Evolutionary conservation across 768 basidiomycete genomes (phyloP), one percentile per base, ranked within the genome.

Genomic region (Amanita phalloides): DNA sequence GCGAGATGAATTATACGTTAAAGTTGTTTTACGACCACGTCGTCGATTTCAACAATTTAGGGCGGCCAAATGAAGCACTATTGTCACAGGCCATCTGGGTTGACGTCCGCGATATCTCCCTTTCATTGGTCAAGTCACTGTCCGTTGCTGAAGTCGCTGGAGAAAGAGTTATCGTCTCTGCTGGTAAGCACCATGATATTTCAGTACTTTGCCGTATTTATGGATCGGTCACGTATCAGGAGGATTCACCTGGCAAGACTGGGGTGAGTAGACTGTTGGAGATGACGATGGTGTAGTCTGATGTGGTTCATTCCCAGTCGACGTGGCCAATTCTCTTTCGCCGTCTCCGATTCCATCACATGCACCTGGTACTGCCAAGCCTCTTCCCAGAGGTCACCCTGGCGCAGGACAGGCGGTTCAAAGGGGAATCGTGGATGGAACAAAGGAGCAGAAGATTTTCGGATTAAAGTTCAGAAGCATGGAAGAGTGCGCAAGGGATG

Each of bases 401-500:
- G 42, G 23, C 11, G 43, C 49, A 26, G 44, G 52, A 3, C 39
- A 53, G 14, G 10, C 21, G 1, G 36, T 35, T 14, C 14, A 6
- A 32, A 47, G 5, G 14, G 13, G 36, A 3, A 6, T 6, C 0
- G 30, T 25, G 8, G 52, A 53, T 8, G 42, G n/a, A 17, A 14
- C 3, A 5, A 53, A 53, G 36, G 52, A 25, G 36, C 8, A 53
- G 26, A 30, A 28, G 26, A 42, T 53, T 14, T 21, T 53, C 7
- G 52, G 45, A 26, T 30, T 47, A n/a, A 43, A 33, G 14, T 53
- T 28, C 23, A 32, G 25, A 45, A 10, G 20, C 4, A 53, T 38
- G 52, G 52, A 48, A 61, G 37, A 53, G 7, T n/a, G 14, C 6
- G 14, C 52, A 6, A 46, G 45, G 20, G 52, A 53, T 38, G 43